A percentile compares a stretch with the other conserved stretches of the same genome.
Conservation (phyloP, 257 asterid genomes). For the Forsythia viridissima region DNA sequence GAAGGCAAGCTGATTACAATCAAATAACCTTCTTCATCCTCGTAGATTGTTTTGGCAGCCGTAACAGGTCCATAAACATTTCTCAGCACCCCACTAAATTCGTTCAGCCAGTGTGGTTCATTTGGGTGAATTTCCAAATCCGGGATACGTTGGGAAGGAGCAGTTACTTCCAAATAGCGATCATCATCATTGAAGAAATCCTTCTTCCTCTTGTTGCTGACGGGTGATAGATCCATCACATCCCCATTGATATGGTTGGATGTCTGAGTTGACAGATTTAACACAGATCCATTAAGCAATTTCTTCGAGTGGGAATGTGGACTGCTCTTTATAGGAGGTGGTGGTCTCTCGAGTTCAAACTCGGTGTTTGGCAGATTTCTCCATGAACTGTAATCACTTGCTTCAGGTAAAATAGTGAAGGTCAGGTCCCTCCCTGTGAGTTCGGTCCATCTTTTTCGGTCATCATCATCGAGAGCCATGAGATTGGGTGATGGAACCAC, state of each 20-base stretch:
- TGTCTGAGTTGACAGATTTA: constrained; percentile 55
- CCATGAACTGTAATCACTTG: constrained; percentile 66
- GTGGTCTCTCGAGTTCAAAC: constrained; percentile 57
- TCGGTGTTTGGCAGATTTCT: constrained; percentile 68
- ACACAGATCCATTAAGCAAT: constrained; percentile 59
- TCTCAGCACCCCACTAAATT: constrained; percentile 61
- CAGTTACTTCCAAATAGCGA: constrained; percentile 36
- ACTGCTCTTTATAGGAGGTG: constrained; percentile 43
- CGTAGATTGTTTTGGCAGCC: constrained; percentile 69
- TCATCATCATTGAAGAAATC: constrained; percentile 51
- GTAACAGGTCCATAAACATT: constrained; percentile 66
- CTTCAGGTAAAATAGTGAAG: constrained; percentile 56
- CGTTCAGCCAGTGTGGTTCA: constrained; percentile 61
- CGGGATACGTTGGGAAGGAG: constrained; percentile 34
- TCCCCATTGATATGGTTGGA: constrained; percentile 44
- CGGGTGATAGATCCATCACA: constrained; percentile 50
- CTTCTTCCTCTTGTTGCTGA: constrained; percentile 61
- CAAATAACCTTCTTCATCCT: constrained; percentile 69
- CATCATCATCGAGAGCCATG: constrained; percentile 54
- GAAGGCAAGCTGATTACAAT: constrained; percentile 65
- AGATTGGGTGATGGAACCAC: constrained; percentile 57
- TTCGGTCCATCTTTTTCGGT: constrained; percentile 66
- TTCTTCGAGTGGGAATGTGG: constrained; percentile 48
- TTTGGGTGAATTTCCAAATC: constrained; percentile 49
- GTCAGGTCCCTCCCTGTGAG: constrained; percentile 61